Evolutionary conservation across 108 stramenopile species (phyloP), one percentile per base, ranked within the genome.

Genomic region (Cyclotella cryptica): DNA sequence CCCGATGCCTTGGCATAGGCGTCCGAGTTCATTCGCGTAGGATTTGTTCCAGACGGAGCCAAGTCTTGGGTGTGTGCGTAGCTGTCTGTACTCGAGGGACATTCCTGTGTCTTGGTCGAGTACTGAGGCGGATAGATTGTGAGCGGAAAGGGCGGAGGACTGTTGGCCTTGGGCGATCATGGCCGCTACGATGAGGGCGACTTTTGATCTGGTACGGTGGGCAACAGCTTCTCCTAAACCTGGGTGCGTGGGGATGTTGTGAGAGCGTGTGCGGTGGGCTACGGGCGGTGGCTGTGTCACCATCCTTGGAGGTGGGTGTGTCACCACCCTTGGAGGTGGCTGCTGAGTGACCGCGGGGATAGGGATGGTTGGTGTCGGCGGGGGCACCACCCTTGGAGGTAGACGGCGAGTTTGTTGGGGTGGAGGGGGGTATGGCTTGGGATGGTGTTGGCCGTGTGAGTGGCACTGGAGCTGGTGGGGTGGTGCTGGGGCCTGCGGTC

Each of bases 341-440:
- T n/a, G n/a, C n/a, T n/a, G n/a, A n/a, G n/a, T n/a, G n/a, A n/a
- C n/a, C n/a, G n/a, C n/a, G 24, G 49, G 45, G 59, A 40, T 27
- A 47, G 46, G 61, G 10, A 3, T 13, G 12, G 15, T 29, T 30
- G 24, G 58, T 72, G 43, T 22, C 2, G 21, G 12, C 12, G 0
- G 58, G 57, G 7, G 71, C 21, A 45, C 52, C 71, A 71, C 71
- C 71, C 71, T 71, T 59, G 71, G 71, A 59, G 35, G 58, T 59
- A 13, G 11, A 10, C 11, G 29, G 40, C 18, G n/a, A 1, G 53
- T 3, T 41, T 1, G 68, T 14, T 12, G 54, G 0, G 53, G 39
- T 9, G 10, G n/a, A n/a, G n/a, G n/a, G n/a, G n/a, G n/a, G n/a
- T n/a, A n/a, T n/a, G n/a, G n/a, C n/a, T n/a, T n/a, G n/a, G n/a